phyloP scores from a whole-genome alignment of 2,329 filamentous ascomycete species.

The Macroventuria anomochaeta region DNA sequence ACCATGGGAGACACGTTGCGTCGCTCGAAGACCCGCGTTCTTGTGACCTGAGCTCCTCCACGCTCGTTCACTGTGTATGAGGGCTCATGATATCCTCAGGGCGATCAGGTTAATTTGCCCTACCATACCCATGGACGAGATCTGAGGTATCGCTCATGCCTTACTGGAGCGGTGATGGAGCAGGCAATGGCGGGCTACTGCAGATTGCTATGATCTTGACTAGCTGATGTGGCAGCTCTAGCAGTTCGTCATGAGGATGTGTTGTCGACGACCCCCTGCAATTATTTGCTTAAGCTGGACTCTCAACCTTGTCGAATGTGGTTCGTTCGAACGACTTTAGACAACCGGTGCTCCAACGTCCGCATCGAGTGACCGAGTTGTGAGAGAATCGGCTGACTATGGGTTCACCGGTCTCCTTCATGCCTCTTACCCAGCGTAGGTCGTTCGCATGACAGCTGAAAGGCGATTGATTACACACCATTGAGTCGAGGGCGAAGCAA shows the following conservation, averaged over 20 bases:
- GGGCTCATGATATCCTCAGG: too few species aligned
- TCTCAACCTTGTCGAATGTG: not conserved
- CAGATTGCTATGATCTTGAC: not conserved
- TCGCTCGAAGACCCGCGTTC: too few species aligned
- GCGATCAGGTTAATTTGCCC: too few species aligned
- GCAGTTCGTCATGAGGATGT: not conserved
- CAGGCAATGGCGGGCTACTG: not conserved
- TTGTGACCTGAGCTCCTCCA: too few species aligned
- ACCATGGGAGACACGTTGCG: not conserved
- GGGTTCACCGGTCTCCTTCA: constrained; percentile 9
- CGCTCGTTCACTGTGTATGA: too few species aligned
- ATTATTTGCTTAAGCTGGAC: not conserved
- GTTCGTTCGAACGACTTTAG: not conserved
- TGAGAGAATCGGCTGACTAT: not conserved
- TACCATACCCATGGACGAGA: too few species aligned
- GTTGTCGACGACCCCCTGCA: not conserved
- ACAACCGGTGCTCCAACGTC: not conserved
- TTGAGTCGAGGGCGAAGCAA: not conserved
- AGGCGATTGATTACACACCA: not conserved
- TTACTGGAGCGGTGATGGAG: too few species aligned
- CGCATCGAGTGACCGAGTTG: not conserved
- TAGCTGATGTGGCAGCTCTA: not conserved
- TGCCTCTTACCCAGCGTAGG: not conserved
- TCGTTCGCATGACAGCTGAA: not conserved
- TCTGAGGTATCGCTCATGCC: too few species aligned